Evolutionary conservation across 176 grass and related monocot species (phyloP), one percentile per base, ranked within the genome.

Genomic region (Triticum monococcum): DNA sequence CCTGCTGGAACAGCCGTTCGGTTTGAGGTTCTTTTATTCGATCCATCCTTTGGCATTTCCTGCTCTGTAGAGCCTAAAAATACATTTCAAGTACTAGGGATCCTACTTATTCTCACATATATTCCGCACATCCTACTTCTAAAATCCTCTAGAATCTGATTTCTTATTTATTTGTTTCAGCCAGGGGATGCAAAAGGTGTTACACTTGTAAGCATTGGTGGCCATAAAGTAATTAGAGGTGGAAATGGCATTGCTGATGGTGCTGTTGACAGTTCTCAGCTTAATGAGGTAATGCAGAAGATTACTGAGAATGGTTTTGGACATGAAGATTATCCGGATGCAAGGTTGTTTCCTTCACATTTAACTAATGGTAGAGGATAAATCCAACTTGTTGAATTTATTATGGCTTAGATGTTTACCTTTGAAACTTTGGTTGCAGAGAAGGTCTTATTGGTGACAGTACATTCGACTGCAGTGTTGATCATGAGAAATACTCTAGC

Each of bases 171-270:
- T 77, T 81, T 79, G 32, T 84, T 88, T 66, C 87, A 98, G 96
- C 96, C 93, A 9, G 93, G 96, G 20, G 93, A 98, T 63, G 74
- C 91, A 57, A 98, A 95, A 94, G 87, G 14, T 33, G 93, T 98
- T 82, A 94, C 90, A 69, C 91, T 98, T 89, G 96, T 98, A 75
- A 95, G 91, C 81, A 98, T 98, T 16, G 91, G 91, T 33, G 96
- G 96, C 75, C 7, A 41, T 52, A 98, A 92, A 81, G 91, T 98
- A 80, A 98, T 98, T 57, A 87, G 84, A 87, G 96, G 96, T 72
- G 96, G 96, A 89, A 94, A 93, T 94, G 86, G 79, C 72, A 79
- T 95, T 76, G 91, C 74, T 86, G 96, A 98, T 92, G 93, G 93
- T 81, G 68, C 87, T 83, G 86, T 98, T 65, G 78, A 92, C 56